Base-by-base conservation (phyloP, 2,329 filamentous ascomycete genomes). In the Sarocladium oryzae region DNA sequence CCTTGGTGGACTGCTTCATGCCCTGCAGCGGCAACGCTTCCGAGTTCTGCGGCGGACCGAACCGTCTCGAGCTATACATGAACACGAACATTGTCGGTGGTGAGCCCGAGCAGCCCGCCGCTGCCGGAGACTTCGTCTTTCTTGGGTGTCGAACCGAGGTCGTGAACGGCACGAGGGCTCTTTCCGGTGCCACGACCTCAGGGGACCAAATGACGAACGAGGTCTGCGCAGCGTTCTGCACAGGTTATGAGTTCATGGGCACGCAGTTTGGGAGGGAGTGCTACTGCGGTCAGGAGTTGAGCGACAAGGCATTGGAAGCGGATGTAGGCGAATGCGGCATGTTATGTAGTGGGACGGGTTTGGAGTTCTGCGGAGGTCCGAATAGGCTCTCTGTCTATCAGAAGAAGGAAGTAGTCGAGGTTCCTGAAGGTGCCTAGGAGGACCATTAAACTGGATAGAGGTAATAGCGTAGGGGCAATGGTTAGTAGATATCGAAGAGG, bases 301-400 rank as follows among this genome's bases (percentile, higher is more conserved):
- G 52, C 4, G 41, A 53, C n/a, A 59, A 55, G 4, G 66, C 66
- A n/a, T 53, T 59, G 2, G 57, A 57, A 49, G 66, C 61, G 4
- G 53, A 62, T 2, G 57, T 52, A 21, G 53, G 51, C 2, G 69
- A 74, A 21, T 75, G 71, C 58, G 58, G 52, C 4, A 72, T 75
- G 68, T 55, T 63, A 16, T 75, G 72, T 57, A 61, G 61, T 2
- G 72, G 71, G 1, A 66, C 65, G 49, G 56, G 52, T 11, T 41
- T 50, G 1, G 61, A 73, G 60, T 68, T 62, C 51, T 75, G 72
- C 51, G 72, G 73, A 18, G 68, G 63, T 6, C 61, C 65, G 2
- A 66, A 66, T 52, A 60, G 70, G 52, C 53, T 75, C 56, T 64
- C 61, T 5, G 57, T 69, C 15, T 69, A 69, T 37, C 61, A 58